A percentile compares a stretch with the other conserved stretches of the same genome.
These are phyloP conservation scores for Blastobotrys malaysiensis DNA, from an alignment of 1,139 yeast species.

Conservation along the genomic window DNA sequence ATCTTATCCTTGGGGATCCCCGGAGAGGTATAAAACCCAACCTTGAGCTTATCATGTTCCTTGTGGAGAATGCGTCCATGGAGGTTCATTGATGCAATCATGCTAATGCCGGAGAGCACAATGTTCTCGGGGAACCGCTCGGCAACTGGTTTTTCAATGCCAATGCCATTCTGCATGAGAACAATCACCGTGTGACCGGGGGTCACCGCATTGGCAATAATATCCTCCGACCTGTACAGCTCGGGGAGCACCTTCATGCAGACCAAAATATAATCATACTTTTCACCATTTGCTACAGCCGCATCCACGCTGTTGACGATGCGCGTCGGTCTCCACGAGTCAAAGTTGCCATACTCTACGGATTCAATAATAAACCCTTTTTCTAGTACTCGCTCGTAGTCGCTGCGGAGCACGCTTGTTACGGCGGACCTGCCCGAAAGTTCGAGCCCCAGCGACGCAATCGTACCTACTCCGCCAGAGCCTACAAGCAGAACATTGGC, in stretches of 20 bases:
- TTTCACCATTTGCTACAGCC: slow-evolving; percentile 41
- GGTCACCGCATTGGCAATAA: slow-evolving; percentile 52
- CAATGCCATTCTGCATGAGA: slow-evolving; percentile 69
- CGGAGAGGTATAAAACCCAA: slow-evolving; percentile 48
- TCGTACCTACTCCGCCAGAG: slow-evolving; percentile 70
- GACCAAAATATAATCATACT: slow-evolving; percentile 61
- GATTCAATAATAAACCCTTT: slow-evolving; percentile 60
- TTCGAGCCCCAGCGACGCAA: slow-evolving; percentile 58
- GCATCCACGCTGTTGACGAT: slow-evolving; percentile 38
- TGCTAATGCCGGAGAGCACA: slow-evolving; percentile 62
- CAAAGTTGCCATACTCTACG: slow-evolving; percentile 51
- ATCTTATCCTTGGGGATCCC: slow-evolving; percentile 29
- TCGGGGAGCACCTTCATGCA: slow-evolving; percentile 77
- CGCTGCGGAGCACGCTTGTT: slow-evolving; percentile 60
- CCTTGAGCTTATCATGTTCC: slow-evolving; percentile 45
- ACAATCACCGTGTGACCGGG: slow-evolving; percentile 49
- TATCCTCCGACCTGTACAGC: slow-evolving; percentile 50
- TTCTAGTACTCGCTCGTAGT: slow-evolving; percentile 46
- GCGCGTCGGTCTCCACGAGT: slow-evolving; percentile 47
- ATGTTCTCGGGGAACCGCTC: slow-evolving; percentile 52
- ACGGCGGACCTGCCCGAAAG: slow-evolving; percentile 46
- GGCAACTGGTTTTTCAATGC: slow-evolving; percentile 59
- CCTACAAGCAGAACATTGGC: slow-evolving; percentile 48
- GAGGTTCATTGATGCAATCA: slow-evolving; percentile 59
- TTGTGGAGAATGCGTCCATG: slow-evolving; percentile 48